Conservation (phyloP, 495 filamentous ascomycete genomes). For the Aspergillus incahuasiensis region DNA sequence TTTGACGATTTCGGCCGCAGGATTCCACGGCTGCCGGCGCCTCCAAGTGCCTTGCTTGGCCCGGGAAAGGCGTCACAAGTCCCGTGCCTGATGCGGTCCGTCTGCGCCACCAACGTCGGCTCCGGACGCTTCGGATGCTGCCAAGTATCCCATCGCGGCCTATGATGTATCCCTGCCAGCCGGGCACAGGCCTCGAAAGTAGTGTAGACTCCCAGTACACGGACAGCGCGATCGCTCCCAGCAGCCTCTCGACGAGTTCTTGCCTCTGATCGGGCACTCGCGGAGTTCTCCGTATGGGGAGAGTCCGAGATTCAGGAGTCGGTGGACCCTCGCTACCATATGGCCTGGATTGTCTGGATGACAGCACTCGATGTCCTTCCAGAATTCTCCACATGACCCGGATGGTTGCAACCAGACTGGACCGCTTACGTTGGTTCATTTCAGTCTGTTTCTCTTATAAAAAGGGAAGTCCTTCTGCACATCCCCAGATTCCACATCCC, state of each 20-base stretch:
- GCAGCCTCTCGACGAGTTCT: not conserved
- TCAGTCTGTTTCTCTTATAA: not conserved
- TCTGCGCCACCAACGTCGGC: not conserved
- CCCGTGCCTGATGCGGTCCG: not conserved
- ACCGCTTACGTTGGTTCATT: constrained; percentile 6
- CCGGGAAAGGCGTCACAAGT: not conserved
- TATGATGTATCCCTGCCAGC: not conserved
- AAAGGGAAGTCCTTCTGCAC: constrained; percentile 3
- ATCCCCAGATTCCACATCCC: constrained; percentile 8
- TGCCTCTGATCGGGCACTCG: not conserved
- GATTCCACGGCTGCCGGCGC: constrained; percentile 1
- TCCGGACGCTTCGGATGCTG: not conserved
- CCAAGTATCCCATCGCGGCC: not conserved
- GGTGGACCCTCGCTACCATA: constrained; percentile 4
- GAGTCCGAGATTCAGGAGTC: not conserved
- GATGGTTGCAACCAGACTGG: not conserved
- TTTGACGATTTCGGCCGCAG: not conserved
- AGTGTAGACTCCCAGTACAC: not conserved
- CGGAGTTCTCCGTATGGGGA: constrained; percentile 1
- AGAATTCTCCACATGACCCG: constrained; percentile 5
- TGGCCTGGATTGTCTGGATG: constrained; percentile 3
- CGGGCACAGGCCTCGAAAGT: not conserved
- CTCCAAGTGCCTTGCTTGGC: not conserved
- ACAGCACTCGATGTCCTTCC: constrained; percentile 5
- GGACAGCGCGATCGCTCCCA: not conserved